These are phyloP conservation scores for Backusella tuberculispora DNA, from an alignment of 192 early-diverging fungal genomes.

Conservation along the genomic window DNA sequence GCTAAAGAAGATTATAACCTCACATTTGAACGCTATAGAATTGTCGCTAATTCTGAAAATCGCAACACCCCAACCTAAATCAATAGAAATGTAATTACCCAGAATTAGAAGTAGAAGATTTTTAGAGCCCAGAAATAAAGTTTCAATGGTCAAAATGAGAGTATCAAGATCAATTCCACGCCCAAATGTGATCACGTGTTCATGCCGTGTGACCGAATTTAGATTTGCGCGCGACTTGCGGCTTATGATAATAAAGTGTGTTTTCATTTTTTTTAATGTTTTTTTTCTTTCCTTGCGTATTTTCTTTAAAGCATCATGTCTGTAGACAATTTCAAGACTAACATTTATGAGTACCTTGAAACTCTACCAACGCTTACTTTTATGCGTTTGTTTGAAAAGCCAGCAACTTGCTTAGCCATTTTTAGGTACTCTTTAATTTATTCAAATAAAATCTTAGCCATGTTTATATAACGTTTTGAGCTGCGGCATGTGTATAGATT, in stretches of 20 bases:
- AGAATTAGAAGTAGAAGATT: too few species aligned
- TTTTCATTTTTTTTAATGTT: neutral
- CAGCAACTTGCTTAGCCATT: constrained; percentile 92
- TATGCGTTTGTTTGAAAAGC: constrained; percentile 81
- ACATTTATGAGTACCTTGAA: constrained; percentile 80
- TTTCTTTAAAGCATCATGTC: constrained; percentile 28
- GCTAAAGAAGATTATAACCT: too few species aligned
- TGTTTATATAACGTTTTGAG: neutral
- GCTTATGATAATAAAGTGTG: neutral
- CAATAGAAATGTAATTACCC: too few species aligned
- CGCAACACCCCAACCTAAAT: too few species aligned
- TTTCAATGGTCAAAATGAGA: too few species aligned
- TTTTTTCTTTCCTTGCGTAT: neutral
- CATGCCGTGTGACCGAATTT: too few species aligned
- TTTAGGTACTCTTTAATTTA: constrained; percentile 64
- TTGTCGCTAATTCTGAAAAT: too few species aligned
- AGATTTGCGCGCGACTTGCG: neutral
- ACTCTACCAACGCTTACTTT: constrained; percentile 77
- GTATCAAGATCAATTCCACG: too few species aligned
- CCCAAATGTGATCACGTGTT: too few species aligned
- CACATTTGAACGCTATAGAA: too few species aligned
- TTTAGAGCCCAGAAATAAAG: too few species aligned
- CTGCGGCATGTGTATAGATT: constrained; percentile 46
- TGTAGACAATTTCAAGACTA: constrained; percentile 64
- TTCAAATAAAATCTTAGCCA: neutral